These are phyloP conservation scores for Xylaria cubensis DNA, from an alignment of 495 filamentous ascomycete genomes.

Conservation along the genomic window DNA sequence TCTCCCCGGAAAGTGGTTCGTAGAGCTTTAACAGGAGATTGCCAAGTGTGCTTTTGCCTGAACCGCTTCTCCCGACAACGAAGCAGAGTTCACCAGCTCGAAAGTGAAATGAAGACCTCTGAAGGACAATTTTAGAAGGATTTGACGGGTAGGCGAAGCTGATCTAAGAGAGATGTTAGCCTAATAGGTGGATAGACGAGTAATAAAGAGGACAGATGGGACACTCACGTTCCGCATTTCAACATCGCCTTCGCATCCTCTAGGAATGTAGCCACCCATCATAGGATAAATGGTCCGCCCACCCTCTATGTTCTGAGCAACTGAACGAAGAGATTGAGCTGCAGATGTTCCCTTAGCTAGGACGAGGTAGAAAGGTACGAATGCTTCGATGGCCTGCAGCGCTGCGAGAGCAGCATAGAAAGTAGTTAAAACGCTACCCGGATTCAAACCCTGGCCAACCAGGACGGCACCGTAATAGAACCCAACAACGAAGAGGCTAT, in stretches of 20 bases:
- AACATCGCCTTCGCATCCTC: slow-evolving; percentile 68
- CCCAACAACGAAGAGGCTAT: slow-evolving; percentile 85
- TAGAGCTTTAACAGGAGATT: slow-evolving; percentile 84
- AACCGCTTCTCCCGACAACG: slow-evolving; percentile 85
- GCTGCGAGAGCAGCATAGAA: slow-evolving; percentile 84
- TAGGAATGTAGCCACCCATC: slow-evolving; percentile 39
- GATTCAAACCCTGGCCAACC: slow-evolving; percentile 57
- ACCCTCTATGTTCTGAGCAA: slow-evolving; percentile 30
- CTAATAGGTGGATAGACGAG: neutral
- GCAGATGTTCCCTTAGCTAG: slow-evolving; percentile 84
- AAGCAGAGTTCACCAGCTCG: slow-evolving; percentile 77
- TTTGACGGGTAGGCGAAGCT: slow-evolving; percentile 86
- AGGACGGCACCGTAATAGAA: slow-evolving; percentile 87
- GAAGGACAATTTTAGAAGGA: slow-evolving; percentile 65
- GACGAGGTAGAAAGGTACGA: slow-evolving; percentile 76
- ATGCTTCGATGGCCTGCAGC: slow-evolving; percentile 71
- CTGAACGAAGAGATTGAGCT: slow-evolving; percentile 58
- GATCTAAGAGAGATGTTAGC: slow-evolving; percentile 59
- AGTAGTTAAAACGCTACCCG: slow-evolving; percentile 79
- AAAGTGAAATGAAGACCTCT: slow-evolving; percentile 67
- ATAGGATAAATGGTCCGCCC: slow-evolving; percentile 39
- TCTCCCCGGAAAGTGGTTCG: slow-evolving; percentile 65
- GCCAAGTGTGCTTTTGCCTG: slow-evolving; percentile 89
- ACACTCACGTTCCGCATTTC: slow-evolving; percentile 70
- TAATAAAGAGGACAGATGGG: neutral